Base-by-base conservation (phyloP, 805 yeast genomes). In the Spathaspora passalidarum region DNA sequence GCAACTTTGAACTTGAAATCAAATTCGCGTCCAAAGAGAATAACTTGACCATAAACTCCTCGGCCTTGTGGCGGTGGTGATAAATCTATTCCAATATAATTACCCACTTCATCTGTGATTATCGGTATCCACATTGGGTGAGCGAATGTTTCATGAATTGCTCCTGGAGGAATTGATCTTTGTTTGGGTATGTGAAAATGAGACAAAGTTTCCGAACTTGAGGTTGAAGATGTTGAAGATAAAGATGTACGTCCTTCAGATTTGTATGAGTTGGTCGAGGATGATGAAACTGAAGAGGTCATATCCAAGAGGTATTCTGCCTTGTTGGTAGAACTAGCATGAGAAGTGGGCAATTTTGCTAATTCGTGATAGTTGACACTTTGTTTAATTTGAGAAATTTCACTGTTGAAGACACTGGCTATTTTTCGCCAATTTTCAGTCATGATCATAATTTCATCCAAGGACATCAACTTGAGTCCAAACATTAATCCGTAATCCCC, bases 81-180 rank as follows among this genome's bases (percentile, higher is more conserved):
- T 49, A 92, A 75, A 67, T 92, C 99, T 13, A 94, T 72, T 43
- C 90, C 99, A 52, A 92, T 83, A 63, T 90, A 91, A 68, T 92
- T 92, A 39, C 99, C 99, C 18, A 82, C 84, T 44, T 80, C 82
- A 63, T 92, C 99, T 41, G 92, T 88, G 32, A 88, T 81, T 43
- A 92, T 65, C 2, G 99, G 98, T 48, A 92, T 82, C 99, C 99
- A 92, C 56, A 79, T 80, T 3, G 88, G 82, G 63, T 88, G 88
- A n/a, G 96, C 92, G 65, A 89, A 94, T 5, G 82, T 81, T 7
- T 79, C 76, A 61, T 87, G 86, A 38, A 90, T 72, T 10, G 82
- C 69, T 5, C 82, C 84, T 16, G 86, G 86, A 7, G 99, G 99
- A 13, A 88, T 73, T 0, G 94, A 83, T 48, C 75, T 75, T 66